A percentile compares a stretch with the other conserved stretches of the same genome.
Conservation (phyloP, 2,329 filamentous ascomycete species). For the Biscogniauxia mediterranea region DNA sequence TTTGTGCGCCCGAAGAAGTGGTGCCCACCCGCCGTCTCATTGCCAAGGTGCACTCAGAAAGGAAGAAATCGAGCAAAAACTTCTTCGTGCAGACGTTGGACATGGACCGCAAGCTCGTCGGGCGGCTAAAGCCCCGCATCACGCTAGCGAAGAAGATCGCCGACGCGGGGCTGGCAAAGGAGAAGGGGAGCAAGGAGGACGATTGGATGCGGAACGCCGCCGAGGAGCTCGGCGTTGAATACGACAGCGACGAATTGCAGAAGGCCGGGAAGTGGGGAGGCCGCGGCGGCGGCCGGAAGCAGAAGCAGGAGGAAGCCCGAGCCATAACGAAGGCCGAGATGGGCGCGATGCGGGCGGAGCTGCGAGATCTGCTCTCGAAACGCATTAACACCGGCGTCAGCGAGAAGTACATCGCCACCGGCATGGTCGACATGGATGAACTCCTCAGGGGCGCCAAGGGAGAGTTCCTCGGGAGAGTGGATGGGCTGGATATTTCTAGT, state of each 20-base stretch:
- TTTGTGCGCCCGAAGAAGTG: conserved; percentile 91
- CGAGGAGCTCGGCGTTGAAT: conserved; percentile 90
- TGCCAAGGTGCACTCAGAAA: conserved; percentile 77
- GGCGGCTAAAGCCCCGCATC: conserved; percentile 73
- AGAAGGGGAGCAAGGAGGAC: conserved; percentile 80
- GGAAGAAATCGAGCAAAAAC: conserved; percentile 48
- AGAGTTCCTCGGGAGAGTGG: conserved; percentile 60
- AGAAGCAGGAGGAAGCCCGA: conserved; percentile 70
- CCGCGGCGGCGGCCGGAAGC: conserved; percentile 69
- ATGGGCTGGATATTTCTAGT: conserved; percentile 40
- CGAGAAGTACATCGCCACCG: conserved; percentile 80
- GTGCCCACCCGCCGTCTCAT: conserved; percentile 78
- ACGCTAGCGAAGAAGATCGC: conserved; percentile 83
- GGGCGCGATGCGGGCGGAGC: conserved; percentile 64
- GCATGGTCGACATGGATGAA: conserved; percentile 77
- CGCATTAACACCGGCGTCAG: conserved; percentile 86
- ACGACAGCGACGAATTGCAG: conserved; percentile 84
- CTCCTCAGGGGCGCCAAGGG: conserved; percentile 64
- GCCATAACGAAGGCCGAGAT: conserved; percentile 72
- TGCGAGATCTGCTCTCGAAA: conserved; percentile 67
- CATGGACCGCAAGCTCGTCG: conserved; percentile 76
- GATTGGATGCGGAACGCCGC: conserved; percentile 81
- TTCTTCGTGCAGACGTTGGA: conserved; percentile 79
- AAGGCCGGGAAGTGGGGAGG: conserved; percentile 60
- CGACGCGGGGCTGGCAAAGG: conserved; percentile 79